A percentile compares a stretch with the other conserved stretches of the same genome.
These are phyloP conservation scores for Plantago ovata DNA, from an alignment of 257 asterid species.

Conservation along the genomic window DNA sequence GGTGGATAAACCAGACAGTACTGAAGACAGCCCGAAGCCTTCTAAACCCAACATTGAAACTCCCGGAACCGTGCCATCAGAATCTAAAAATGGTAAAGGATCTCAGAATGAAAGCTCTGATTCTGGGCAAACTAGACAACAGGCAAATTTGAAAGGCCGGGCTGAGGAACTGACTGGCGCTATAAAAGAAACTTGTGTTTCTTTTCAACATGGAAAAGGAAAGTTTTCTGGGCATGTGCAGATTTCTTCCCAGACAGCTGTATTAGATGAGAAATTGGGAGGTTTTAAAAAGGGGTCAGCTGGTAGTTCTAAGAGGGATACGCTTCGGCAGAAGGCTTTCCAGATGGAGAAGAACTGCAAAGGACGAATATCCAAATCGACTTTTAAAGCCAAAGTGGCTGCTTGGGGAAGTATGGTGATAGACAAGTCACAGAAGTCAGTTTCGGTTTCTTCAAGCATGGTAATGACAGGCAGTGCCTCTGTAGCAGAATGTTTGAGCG, in stretches of 20 bases:
- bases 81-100: slow-evolving; percentile 28
- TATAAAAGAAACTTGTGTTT: slow-evolving; percentile 26
- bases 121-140: slow-evolving; percentile 21
- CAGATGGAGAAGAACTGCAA: slow-evolving; percentile 59
- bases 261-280: slow-evolving; percentile 39
- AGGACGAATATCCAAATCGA: slow-evolving; percentile 56
- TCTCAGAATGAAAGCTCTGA: slow-evolving; percentile 26
- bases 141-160: slow-evolving; percentile 19
- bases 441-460: slow-evolving; percentile 38
- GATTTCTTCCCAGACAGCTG: slow-evolving; percentile 18
- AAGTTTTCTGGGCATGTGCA: slow-evolving; percentile 30
- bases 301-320: slow-evolving; percentile 46
- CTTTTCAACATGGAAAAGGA: slow-evolving; percentile 35
- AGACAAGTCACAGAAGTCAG: slow-evolving; percentile 45
- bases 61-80: slow-evolving; percentile 24
- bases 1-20: slow-evolving; percentile 28
- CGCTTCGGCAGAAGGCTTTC: slow-evolving; percentile 55
- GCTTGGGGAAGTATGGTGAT: slow-evolving; percentile 67
- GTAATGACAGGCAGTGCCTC: slow-evolving; percentile 32
- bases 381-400: slow-evolving; percentile 61
- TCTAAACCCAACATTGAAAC: slow-evolving; percentile 26
- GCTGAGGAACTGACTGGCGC: slow-evolving; percentile 21
- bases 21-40: slow-evolving; percentile 27
- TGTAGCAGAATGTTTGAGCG: slow-evolving; percentile 24
- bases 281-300: slow-evolving; percentile 37